These are phyloP conservation scores for Sporothrix variecibatus DNA, from an alignment of 2,329 filamentous ascomycete species.

Conservation along the genomic window DNA sequence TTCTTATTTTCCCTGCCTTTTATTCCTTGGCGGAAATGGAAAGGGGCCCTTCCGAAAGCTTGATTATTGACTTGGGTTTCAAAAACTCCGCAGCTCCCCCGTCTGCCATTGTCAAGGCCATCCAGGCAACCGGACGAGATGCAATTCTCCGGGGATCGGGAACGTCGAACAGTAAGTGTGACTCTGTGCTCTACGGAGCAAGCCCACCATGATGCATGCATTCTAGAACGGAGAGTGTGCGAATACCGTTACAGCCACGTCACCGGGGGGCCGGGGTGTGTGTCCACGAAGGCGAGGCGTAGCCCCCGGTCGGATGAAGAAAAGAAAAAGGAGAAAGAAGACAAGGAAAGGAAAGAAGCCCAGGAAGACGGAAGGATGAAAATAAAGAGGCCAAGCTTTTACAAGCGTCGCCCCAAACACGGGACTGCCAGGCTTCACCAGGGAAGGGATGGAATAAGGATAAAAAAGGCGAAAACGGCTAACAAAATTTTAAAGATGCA, in stretches of 20 bases:
- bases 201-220: neutral
- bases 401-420: neutral
- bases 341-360: neutral
- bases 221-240: constrained; percentile 7
- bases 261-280: neutral
- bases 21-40: constrained; percentile 2
- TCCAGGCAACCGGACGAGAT: constrained; percentile 87
- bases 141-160: constrained; percentile 91
- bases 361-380: neutral
- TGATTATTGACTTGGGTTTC: constrained; percentile 9
- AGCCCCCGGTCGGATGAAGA: neutral
- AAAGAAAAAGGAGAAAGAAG: neutral
- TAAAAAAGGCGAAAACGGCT: neutral
- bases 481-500: constrained; percentile 56
- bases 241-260: constrained; percentile 16
- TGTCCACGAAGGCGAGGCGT: neutral
- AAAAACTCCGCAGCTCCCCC: constrained; percentile 63
- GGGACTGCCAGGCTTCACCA: neutral
- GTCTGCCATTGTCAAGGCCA: constrained; percentile 83
- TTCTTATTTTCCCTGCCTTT: neutral
- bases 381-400: constrained; percentile 1
- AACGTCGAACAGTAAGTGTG: constrained; percentile 72
- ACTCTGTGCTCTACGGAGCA: neutral
- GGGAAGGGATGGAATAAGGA: neutral
- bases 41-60: neutral